Conservation (phyloP, 768 basidiomycete species). For the Lyophyllum decastes region DNA sequence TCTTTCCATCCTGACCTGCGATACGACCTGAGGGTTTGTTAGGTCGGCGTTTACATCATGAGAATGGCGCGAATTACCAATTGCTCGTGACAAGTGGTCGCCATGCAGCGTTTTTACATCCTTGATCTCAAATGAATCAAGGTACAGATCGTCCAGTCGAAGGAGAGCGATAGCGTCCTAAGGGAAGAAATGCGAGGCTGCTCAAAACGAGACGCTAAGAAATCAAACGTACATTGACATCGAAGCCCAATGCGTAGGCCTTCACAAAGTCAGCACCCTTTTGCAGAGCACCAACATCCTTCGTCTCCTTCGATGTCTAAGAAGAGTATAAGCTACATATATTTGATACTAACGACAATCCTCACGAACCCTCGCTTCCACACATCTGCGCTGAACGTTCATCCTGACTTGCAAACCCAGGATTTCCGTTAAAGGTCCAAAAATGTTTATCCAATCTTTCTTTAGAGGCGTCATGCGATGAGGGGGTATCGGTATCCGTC, state of each 20-base stretch:
- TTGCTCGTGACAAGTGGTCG: slow-evolving; percentile 97
- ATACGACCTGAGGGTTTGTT: slow-evolving; percentile 71
- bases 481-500: slow-evolving; percentile 90
- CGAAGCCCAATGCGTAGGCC: slow-evolving; percentile 92
- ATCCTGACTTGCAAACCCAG: slow-evolving; percentile 94
- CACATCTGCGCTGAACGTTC: slow-evolving; percentile 87
- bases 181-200: neutral
- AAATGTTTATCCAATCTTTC: slow-evolving; percentile 36
- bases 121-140: slow-evolving; percentile 98
- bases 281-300: slow-evolving; percentile 90
- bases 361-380: slow-evolving; percentile 85
- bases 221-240: slow-evolving; percentile 76
- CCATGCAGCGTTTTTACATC: slow-evolving; percentile 98
- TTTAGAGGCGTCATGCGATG: slow-evolving; percentile 98
- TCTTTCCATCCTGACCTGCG: slow-evolving; percentile 98
- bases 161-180: slow-evolving; percentile 96
- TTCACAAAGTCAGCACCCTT: slow-evolving; percentile 98
- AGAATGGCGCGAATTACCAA: slow-evolving; percentile 52
- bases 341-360: neutral
- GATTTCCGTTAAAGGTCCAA: slow-evolving; percentile 94
- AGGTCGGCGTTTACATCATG: neutral
- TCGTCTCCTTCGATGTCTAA: slow-evolving; percentile 93
- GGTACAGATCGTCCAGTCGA: slow-evolving; percentile 93
- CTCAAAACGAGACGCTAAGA: neutral
- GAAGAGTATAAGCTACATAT: neutral